A percentile compares a stretch with the other conserved stretches of the same genome.
Evolutionary conservation across 345 rosid species (phyloP).

Genomic region (Corymbia maculata): DNA sequence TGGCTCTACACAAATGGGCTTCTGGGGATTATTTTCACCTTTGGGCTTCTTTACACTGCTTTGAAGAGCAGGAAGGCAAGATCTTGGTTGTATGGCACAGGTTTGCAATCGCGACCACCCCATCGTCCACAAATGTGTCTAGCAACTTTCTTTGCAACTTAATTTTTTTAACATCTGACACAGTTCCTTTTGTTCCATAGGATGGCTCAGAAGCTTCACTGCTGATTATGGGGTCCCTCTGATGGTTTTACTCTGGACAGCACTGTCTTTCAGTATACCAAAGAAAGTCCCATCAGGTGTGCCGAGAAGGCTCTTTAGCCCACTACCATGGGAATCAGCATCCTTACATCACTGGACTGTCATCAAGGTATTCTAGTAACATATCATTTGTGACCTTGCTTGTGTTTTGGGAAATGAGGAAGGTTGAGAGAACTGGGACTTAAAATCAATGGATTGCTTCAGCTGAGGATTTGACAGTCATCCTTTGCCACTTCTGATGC

Average conservation of each 20-base stretch:
- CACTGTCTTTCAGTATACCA: constrained; percentile 37
- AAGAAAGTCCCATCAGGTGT: constrained; percentile 56
- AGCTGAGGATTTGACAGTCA: neutral
- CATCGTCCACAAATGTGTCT: neutral
- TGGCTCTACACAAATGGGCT: constrained; percentile 65
- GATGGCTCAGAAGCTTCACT: constrained; percentile 45
- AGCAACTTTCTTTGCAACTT: neutral
- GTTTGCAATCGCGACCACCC: constrained; percentile 1
- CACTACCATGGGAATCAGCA: constrained; percentile 54
- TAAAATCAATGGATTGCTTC: neutral
- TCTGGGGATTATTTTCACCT: constrained; percentile 56
- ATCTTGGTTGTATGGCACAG: constrained; percentile 62
- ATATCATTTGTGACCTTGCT: neutral
- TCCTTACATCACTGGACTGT: constrained; percentile 69
- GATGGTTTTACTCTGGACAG: constrained; percentile 81
- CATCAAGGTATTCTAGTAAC: constrained; percentile 31
- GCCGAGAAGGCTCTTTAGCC: constrained; percentile 76
- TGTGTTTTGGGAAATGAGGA: neutral
- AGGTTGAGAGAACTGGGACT: neutral
- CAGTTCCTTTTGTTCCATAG: constrained; percentile 8
- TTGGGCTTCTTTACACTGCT: constrained; percentile 46
- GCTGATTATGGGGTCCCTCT: constrained; percentile 89
- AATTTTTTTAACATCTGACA: neutral
- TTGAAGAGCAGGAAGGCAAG: constrained; percentile 59
- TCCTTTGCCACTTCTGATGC: neutral